Conservation (phyloP, 371 early-diverging fungal genomes). For the Smittium culicis region DNA sequence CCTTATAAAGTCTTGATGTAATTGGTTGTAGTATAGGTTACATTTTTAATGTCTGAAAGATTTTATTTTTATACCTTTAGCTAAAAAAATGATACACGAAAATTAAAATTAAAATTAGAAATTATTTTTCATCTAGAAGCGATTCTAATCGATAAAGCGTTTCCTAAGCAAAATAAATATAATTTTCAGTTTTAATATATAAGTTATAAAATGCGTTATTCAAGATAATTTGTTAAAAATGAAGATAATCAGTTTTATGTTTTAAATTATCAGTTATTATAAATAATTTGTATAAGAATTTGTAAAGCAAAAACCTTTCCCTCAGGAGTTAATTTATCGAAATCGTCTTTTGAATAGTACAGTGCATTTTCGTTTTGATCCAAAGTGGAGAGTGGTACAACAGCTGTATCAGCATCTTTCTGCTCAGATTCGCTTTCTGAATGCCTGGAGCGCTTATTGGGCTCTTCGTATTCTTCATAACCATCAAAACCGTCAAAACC, state of each 20-base stretch:
- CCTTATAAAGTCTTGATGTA: slow-evolving; percentile 55
- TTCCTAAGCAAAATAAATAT: not conserved
- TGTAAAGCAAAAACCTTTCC: slow-evolving; percentile 1
- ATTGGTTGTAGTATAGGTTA: not conserved
- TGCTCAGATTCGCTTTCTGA: not conserved
- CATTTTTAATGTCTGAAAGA: no score
- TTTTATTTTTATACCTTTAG: no score
- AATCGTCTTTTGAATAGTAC: not conserved
- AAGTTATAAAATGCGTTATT: no score
- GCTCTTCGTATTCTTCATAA: not conserved
- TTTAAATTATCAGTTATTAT: no score
- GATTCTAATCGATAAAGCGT: not conserved
- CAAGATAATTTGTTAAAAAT: no score
- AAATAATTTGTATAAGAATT: no score
- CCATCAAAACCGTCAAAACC: not conserved
- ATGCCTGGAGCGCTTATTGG: not conserved
- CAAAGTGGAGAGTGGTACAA: not conserved
- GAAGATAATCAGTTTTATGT: no score
- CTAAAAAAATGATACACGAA: no score
- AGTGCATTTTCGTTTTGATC: not conserved
- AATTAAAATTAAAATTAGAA: no score
- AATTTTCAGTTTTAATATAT: no score
- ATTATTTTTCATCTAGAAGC: no score
- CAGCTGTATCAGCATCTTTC: not conserved
- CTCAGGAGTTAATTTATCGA: not conserved